Evolutionary conservation across 2,329 filamentous ascomycete genomes (phyloP).

Genomic region (Cadophora sp.): DNA sequence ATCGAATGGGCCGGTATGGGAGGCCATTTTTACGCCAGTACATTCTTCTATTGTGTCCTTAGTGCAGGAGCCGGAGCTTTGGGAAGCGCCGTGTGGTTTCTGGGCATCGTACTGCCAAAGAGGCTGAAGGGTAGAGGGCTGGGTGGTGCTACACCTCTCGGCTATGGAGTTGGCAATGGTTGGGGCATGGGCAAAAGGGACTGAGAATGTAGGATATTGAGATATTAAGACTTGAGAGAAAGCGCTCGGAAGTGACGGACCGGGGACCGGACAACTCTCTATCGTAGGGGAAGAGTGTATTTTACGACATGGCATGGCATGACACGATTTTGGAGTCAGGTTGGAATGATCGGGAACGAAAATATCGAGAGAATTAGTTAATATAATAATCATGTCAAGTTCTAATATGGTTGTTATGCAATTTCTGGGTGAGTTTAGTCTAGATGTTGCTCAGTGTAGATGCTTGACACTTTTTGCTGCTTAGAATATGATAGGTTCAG

Average conservation of each 20-base stretch:
- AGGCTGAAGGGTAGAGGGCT: conserved; percentile 39
- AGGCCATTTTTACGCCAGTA: conserved; percentile 68
- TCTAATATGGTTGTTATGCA: neutral
- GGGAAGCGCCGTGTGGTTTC: conserved; percentile 63
- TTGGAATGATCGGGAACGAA: conserved; percentile 2
- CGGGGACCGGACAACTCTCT: neutral
- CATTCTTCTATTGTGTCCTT: conserved; percentile 66
- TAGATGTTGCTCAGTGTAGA: neutral
- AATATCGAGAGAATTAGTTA: conserved; percentile 2
- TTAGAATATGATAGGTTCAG: neutral
- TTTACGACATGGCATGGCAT: conserved; percentile 2
- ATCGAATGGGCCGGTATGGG: conserved; percentile 72
- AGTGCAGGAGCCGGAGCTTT: conserved; percentile 63
- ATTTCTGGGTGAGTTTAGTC: neutral
- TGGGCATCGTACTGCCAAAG: conserved; percentile 64
- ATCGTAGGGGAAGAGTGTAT: neutral
- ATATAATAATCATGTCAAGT: conserved; percentile 10
- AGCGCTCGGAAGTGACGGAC: too few relatives aligned
- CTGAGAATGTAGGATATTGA: conserved; percentile 12
- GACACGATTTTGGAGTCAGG: conserved; percentile 8
- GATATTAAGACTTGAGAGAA: too few relatives aligned
- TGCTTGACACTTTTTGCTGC: neutral
- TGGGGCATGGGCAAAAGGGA: conserved; percentile 36
- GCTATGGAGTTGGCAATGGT: conserved; percentile 39
- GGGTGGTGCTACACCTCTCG: conserved; percentile 42